phyloP scores from a whole-genome alignment of 179 eudicot species.

The Nepenthes alata region DNA sequence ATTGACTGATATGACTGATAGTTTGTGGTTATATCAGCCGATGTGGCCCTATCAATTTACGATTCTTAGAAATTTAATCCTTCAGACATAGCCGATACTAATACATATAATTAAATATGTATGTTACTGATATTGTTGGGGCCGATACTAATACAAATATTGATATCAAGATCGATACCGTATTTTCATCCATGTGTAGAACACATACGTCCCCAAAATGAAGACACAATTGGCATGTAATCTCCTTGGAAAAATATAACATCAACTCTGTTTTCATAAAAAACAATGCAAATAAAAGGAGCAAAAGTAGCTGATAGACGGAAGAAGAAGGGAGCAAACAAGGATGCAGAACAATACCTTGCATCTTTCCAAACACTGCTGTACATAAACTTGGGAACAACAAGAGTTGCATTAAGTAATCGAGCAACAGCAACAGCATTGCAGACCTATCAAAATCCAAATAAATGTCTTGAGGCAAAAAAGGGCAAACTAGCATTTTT shows the following conservation, averaged over 20 bases:
- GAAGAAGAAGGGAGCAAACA: slow-evolving; percentile 3
- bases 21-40: no score
- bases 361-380: slow-evolving; percentile 95
- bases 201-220: background rate
- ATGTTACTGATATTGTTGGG: no score
- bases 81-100: no score
- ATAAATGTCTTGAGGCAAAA: background rate
- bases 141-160: no score
- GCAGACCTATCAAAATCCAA: slow-evolving; percentile 54
- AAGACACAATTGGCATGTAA: background rate
- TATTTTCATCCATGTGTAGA: no score
- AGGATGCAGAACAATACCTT: slow-evolving; percentile 30
- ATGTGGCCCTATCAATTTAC: no score
- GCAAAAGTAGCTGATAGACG: background rate
- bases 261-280: background rate
- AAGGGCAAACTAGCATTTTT: background rate
- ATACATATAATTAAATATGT: no score
- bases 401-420: slow-evolving; percentile 93
- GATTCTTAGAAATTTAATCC: no score
- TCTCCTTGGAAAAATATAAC: background rate
- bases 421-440: slow-evolving; percentile 95
- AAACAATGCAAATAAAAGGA: background rate
- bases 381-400: slow-evolving; percentile 81
- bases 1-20: no score
- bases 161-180: no score